Conservation (phyloP, 2,329 filamentous ascomycete species). For the Trichoderma sp. region DNA sequence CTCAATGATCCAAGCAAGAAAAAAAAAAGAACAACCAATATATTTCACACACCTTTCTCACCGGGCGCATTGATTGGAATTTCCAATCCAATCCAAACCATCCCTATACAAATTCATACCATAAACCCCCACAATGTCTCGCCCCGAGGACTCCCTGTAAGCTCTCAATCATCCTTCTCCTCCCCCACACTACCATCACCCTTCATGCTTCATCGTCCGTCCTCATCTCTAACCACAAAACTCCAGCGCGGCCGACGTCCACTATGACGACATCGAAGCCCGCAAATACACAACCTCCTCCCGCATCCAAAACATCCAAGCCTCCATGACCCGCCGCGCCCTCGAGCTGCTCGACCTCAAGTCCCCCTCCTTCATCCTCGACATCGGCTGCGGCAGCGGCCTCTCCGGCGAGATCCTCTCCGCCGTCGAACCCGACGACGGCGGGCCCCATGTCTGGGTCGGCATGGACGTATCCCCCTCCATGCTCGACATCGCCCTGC, state of each 20-base stretch:
- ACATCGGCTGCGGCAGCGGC: constrained; percentile 94
- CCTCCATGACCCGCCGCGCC: constrained; percentile 88
- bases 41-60: background rate
- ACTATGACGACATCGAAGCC: constrained; percentile 94
- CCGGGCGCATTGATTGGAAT: background rate
- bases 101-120: background rate
- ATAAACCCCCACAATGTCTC: constrained; percentile 68
- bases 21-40: background rate
- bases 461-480: constrained; percentile 92
- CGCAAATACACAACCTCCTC: constrained; percentile 97
- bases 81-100: background rate
- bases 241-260: constrained; percentile 83
- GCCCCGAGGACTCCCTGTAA: constrained; percentile 91
- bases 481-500: constrained; percentile 95
- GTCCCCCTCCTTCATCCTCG: constrained; percentile 82
- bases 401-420: constrained; percentile 93
- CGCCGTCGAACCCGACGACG: constrained; percentile 63
- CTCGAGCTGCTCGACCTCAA: constrained; percentile 84
- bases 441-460: constrained; percentile 91
- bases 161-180: constrained; percentile 29
- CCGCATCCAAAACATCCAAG: constrained; percentile 93
- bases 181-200: constrained; percentile 24
- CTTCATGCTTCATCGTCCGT: constrained; percentile 23
- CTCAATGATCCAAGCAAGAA: background rate
- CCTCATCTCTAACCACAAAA: background rate